Evolutionary conservation across 306 rosid genomes (phyloP).

Genomic region (Lathyrus sativus): DNA sequence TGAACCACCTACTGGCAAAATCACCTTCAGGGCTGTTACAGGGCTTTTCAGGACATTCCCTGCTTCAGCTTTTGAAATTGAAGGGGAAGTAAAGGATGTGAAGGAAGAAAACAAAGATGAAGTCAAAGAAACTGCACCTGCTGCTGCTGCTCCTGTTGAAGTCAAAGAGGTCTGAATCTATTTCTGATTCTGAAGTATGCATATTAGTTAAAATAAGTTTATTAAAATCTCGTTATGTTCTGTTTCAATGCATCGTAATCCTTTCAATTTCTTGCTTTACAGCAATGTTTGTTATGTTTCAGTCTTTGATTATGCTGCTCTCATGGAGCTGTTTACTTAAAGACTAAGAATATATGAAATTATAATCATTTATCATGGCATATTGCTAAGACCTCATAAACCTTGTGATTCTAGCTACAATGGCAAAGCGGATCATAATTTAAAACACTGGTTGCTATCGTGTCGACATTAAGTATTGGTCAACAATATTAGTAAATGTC

Average conservation of each 20-base stretch:
- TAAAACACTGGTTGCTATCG: not conserved
- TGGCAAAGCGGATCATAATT: not conserved
- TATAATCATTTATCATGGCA: not conserved
- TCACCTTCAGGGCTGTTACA: constrained; percentile 62
- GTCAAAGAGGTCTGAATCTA: constrained; percentile 57
- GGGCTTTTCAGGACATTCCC: constrained; percentile 80
- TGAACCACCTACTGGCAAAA: constrained; percentile 69
- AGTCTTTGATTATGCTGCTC: constrained; percentile 18
- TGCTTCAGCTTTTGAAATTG: constrained; percentile 57
- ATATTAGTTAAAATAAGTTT: not conserved
- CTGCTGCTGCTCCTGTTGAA: constrained; percentile 30
- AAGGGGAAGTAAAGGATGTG: constrained; percentile 42
- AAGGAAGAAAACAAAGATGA: constrained; percentile 40
- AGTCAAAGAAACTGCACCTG: constrained; percentile 30
- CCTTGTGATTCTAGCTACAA: too few species aligned
- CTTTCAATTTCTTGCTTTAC: constrained; percentile 11
- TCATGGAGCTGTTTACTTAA: not conserved
- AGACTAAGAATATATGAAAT: not conserved
- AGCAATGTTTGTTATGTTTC: not conserved
- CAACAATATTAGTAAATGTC: not conserved
- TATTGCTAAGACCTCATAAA: too few species aligned
- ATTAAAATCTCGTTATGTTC: not conserved
- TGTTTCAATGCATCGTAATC: constrained; percentile 6
- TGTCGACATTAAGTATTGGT: not conserved
- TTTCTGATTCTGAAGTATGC: not conserved